phyloP scores from a whole-genome alignment of 2,329 filamentous ascomycete genomes.

The Fusarium agapanthi region DNA sequence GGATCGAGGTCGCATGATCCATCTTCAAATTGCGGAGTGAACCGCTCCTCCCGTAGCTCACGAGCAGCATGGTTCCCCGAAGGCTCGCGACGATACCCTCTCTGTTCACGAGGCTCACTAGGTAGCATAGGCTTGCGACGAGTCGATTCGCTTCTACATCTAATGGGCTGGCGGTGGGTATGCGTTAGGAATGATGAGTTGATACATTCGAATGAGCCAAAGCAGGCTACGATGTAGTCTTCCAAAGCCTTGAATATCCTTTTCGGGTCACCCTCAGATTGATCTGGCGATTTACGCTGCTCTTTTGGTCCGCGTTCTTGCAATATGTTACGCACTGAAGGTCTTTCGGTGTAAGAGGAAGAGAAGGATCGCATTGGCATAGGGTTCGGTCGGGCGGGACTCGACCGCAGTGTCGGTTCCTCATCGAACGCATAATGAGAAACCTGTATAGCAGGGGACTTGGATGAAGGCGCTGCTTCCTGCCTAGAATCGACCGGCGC shows the following conservation, averaged over 20 bases:
- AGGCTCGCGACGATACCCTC: slow-evolving; percentile 45
- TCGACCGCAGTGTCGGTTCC: slow-evolving; percentile 49
- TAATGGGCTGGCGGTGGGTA: slow-evolving; percentile 47
- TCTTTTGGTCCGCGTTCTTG: slow-evolving; percentile 23
- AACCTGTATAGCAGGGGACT: slow-evolving; percentile 33
- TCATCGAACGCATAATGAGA: slow-evolving; percentile 50
- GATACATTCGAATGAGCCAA: slow-evolving; percentile 75
- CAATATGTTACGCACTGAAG: slow-evolving; percentile 33
- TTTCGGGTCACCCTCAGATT: slow-evolving; percentile 53
- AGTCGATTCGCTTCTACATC: slow-evolving; percentile 37
- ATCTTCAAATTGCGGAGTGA: slow-evolving; percentile 29
- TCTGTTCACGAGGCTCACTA: slow-evolving; percentile 47
- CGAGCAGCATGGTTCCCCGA: slow-evolving; percentile 47
- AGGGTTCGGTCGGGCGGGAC: slow-evolving; percentile 39
- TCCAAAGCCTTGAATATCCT: slow-evolving; percentile 79
- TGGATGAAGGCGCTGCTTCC: slow-evolving; percentile 1
- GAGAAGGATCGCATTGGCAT: slow-evolving; percentile 52
- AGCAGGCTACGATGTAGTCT: slow-evolving; percentile 76
- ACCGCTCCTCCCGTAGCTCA: slow-evolving; percentile 30
- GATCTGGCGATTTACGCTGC: slow-evolving; percentile 26
- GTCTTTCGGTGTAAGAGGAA: slow-evolving; percentile 55
- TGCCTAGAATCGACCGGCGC: slow-evolving; percentile 1
- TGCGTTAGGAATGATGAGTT: slow-evolving; percentile 76
- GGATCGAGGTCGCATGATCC: slow-evolving; percentile 68
- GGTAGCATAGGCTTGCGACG: slow-evolving; percentile 40